Evolutionary conservation across 352 stramenopile genomes (phyloP).

Genomic region (Poterioochromonas sp.): DNA sequence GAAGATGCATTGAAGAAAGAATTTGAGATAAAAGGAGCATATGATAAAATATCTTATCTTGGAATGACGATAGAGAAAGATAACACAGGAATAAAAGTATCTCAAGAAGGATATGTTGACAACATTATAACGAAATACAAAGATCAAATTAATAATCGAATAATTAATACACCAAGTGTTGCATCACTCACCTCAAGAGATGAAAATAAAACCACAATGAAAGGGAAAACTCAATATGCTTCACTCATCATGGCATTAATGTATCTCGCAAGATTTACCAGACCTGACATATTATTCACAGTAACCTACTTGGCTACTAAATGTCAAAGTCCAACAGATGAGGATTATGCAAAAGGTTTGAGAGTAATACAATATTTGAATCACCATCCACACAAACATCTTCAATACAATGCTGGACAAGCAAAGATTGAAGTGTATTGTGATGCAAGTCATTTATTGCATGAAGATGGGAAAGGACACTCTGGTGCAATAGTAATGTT

Average conservation of each 20-base stretch:
- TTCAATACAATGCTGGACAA: not conserved
- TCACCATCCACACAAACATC: not conserved
- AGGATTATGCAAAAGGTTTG: not conserved
- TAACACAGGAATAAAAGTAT: not conserved
- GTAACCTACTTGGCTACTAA: not conserved
- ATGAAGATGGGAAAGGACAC: not conserved
- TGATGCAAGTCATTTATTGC: not conserved
- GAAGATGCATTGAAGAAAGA: not conserved
- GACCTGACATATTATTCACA: not conserved
- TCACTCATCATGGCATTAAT: not conserved
- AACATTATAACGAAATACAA: not conserved
- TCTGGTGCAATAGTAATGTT: not conserved
- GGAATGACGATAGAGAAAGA: not conserved
- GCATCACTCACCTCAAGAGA: not conserved
- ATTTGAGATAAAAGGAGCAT: not conserved
- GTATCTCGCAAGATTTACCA: conserved; percentile 1
- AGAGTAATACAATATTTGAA: not conserved
- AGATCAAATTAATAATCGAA: not conserved
- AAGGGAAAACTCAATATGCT: not conserved
- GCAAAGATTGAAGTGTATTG: not conserved
- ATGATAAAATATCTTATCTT: conserved; percentile 1
- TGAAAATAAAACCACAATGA: not conserved
- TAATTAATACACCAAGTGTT: not conserved
- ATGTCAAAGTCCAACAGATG: not conserved
- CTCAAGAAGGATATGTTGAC: not conserved